These are phyloP conservation scores for Meyerozyma guilliermondii DNA, from an alignment of 1,139 yeast species.

Conservation along the genomic window DNA sequence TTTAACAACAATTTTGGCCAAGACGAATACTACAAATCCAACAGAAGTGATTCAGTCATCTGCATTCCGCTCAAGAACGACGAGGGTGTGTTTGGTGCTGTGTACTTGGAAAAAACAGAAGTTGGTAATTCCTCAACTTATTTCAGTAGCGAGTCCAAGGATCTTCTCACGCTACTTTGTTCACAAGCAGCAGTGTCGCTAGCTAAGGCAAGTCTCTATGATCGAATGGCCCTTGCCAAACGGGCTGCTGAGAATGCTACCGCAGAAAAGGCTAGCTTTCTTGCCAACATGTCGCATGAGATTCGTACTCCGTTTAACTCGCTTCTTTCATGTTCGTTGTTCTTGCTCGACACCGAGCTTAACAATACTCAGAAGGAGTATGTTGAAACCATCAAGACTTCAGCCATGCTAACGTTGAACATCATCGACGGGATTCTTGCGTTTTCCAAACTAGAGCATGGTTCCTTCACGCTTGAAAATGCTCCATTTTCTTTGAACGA, in stretches of 20 bases:
- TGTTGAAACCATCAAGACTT: conserved; percentile 49
- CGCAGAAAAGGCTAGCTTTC: conserved; percentile 52
- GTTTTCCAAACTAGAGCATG: conserved; percentile 54
- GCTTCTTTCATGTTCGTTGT: conserved; percentile 49
- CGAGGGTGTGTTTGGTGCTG: conserved; percentile 40
- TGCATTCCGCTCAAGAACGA: conserved; percentile 48
- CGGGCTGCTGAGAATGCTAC: conserved; percentile 57
- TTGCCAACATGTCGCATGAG: conserved; percentile 61
- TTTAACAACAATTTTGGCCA: conserved; percentile 31
- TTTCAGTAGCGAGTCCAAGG: conserved; percentile 32
- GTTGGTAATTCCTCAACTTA: conserved; percentile 10
- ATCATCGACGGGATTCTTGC: conserved; percentile 56
- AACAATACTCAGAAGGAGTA: conserved; percentile 47
- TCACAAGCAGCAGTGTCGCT: conserved; percentile 53
- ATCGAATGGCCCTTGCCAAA: conserved; percentile 49
- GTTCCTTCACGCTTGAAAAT: conserved; percentile 43
- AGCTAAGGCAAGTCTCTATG: conserved; percentile 43
- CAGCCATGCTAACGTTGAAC: conserved; percentile 49
- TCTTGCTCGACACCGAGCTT: conserved; percentile 45
- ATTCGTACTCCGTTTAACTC: conserved; percentile 58
- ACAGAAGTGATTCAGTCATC: conserved; percentile 30
- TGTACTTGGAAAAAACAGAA: conserved; percentile 37
- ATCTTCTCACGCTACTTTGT: conserved; percentile 42
- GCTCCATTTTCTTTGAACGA: conserved; percentile 48
- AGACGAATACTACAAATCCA: conserved; percentile 39